Base-by-base conservation (phyloP, 2,329 filamentous ascomycete species). In the Berkeleyomyces rouxiae region DNA sequence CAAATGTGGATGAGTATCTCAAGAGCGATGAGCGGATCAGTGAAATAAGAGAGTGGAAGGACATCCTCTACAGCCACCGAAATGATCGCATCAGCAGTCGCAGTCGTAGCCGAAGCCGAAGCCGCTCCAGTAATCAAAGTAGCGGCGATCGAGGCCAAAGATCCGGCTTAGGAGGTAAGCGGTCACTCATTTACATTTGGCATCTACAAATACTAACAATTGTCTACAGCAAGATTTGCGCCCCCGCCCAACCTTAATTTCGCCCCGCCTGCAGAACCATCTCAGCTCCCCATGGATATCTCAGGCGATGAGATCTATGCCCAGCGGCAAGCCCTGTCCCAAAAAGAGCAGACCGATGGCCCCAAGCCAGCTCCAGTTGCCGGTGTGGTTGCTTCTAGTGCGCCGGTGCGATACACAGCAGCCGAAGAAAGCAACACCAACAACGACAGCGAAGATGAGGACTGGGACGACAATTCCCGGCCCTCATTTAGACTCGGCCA, bases 31-130 rank as follows among this genome's bases (percentile, higher is more conserved):
- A 95, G 74, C 86, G 88, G 70, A 82, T 91, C 64, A 77, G 81
- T 16, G 90, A 95, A 70, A 81, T 90, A 3, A 80, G 82, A 63
- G 90, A 95, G 68, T 96, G 91, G 91, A 95, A 91, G 71, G 82
- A 85, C 47, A 75, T 87, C 44, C 77, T 96, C 11, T 91, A 93
- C 71, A 82, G 83, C 11, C 87, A 90, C 70, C 79, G 84, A 53
- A 80, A 79, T 67, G 77, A 64, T 73, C 69, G 68, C 58, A 82
- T 77, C 39, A 73, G 73, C 37, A 37, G 49, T 11, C 31, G 33
- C 49, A 55, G 49, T 39, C 33, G 2, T 55, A 23, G 23, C 23
- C 23, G 70, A 71, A 9, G 61, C 70, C 1, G 66, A 61, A 40
- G 59, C 40, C 65, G 69, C 23, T 55, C 49, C 10, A 16, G 49